Conservation (phyloP, 2,329 filamentous ascomycete species). For the Madurella mycetomatis region DNA sequence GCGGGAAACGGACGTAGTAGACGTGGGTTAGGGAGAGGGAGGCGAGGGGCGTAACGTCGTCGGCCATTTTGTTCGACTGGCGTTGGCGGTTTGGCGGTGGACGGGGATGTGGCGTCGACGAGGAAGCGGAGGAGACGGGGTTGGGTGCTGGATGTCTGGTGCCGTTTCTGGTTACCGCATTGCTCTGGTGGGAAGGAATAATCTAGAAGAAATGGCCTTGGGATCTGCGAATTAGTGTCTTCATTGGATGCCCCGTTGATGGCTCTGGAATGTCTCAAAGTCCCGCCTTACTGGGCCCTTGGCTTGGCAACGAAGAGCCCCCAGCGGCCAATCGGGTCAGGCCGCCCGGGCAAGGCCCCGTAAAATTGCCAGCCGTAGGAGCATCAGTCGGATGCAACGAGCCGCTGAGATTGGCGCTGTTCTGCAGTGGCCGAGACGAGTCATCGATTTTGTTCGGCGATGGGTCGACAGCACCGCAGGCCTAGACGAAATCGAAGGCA, state of each 20-base stretch:
- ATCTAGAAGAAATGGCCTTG: too few relatives aligned
- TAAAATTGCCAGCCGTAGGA: not conserved
- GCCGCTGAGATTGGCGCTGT: not conserved
- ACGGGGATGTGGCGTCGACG: not conserved
- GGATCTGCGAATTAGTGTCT: too few relatives aligned
- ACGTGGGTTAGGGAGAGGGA: conserved; percentile 94
- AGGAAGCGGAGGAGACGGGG: not conserved
- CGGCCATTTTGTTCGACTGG: conserved; percentile 32
- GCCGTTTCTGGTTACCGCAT: not conserved
- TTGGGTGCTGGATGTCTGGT: not conserved
- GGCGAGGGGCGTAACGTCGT: conserved; percentile 59
- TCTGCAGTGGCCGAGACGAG: conserved; percentile 17
- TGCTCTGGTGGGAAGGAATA: not conserved
- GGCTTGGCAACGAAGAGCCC: not conserved
- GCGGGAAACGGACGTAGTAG: conserved; percentile 68
- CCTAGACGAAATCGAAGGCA: not conserved
- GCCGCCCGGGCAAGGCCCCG: conserved; percentile 7
- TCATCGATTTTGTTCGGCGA: conserved; percentile 10
- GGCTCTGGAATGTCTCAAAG: too few relatives aligned
- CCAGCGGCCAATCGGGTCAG: conserved; percentile 15
- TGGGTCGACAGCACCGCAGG: not conserved
- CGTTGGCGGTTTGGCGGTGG: not conserved
- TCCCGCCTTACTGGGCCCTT: too few relatives aligned
- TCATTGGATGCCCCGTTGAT: not conserved
- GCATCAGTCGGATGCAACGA: not conserved